Percentiles rank a stretch among this genome's conserved stretches.
Evolutionary conservation across 371 early-diverging fungal genomes (phyloP).

Genomic region (Mucor indicus): DNA sequence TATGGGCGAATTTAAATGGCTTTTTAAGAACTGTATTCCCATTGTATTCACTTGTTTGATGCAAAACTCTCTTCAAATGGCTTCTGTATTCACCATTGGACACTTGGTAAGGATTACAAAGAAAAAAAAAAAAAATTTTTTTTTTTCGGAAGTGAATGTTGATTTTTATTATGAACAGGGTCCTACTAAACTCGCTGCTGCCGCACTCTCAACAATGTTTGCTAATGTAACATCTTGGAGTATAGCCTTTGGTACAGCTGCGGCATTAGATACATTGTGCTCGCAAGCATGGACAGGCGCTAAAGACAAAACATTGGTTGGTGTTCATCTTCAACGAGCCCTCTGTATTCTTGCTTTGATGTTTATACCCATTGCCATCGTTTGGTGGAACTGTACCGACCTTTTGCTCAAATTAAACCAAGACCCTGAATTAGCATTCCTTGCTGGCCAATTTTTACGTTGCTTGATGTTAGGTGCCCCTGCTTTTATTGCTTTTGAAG

Average conservation of each 20-base stretch:
- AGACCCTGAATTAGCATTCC: slow-evolving; percentile 32
- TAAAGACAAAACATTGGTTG: slow-evolving; percentile 66
- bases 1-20: slow-evolving; percentile 24
- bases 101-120: slow-evolving; percentile 42
- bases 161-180: slow-evolving; percentile 18
- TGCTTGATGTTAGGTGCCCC: slow-evolving; percentile 68
- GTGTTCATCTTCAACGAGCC: slow-evolving; percentile 82
- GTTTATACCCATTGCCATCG: slow-evolving; percentile 64
- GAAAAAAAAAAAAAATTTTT: neutral
- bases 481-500: slow-evolving; percentile 75
- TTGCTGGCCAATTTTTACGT: slow-evolving; percentile 53
- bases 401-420: slow-evolving; percentile 45
- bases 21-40: slow-evolving; percentile 47
- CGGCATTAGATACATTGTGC: slow-evolving; percentile 85
- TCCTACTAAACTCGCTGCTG: slow-evolving; percentile 72
- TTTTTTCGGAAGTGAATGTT: neutral
- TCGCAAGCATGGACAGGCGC: slow-evolving; percentile 83
- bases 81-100: slow-evolving; percentile 56
- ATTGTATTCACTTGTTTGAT: slow-evolving; percentile 55
- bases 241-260: slow-evolving; percentile 70
- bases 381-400: slow-evolving; percentile 71
- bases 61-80: slow-evolving; percentile 58
- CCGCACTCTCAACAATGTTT: slow-evolving; percentile 72
- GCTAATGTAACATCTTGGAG: slow-evolving; percentile 75
- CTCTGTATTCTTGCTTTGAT: slow-evolving; percentile 65